phyloP scores from a whole-genome alignment of 768 basidiomycete genomes.

The Rickenella mellea region DNA sequence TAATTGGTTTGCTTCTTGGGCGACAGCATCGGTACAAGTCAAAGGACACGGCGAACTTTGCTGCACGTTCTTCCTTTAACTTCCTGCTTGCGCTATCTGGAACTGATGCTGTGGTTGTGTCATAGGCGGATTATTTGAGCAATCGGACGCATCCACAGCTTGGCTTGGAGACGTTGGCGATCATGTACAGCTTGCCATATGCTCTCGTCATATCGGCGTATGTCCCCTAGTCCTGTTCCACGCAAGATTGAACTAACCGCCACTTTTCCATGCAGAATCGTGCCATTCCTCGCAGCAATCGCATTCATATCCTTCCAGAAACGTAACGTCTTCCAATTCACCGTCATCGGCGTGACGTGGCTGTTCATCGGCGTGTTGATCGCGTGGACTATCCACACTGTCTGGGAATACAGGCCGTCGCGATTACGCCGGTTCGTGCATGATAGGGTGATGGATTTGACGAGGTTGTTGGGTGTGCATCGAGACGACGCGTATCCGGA shows the following conservation, averaged over 20 bases:
- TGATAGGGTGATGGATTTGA: too few species aligned
- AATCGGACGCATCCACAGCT: conserved; percentile 16
- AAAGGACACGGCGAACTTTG: conserved; percentile 19
- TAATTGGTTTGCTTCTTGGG: conserved; percentile 33
- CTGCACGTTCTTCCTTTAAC: conserved; percentile 21
- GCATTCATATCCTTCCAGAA: neutral
- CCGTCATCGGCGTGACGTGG: conserved; percentile 22
- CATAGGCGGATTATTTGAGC: conserved; percentile 18
- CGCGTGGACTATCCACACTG: conserved; percentile 37
- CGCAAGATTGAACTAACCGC: neutral
- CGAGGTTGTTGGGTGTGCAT: too few species aligned
- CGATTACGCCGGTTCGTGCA: too few species aligned
- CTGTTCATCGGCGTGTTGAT: conserved; percentile 22
- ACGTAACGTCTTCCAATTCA: conserved; percentile 14
- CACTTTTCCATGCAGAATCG: conserved; percentile 1
- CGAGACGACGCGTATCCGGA: too few species aligned
- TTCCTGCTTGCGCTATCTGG: conserved; percentile 14
- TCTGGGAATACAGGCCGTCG: too few species aligned
- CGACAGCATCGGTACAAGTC: conserved; percentile 28
- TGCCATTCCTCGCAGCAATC: neutral
- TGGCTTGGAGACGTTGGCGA: conserved; percentile 41
- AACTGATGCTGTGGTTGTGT: neutral
- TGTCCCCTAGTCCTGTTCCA: conserved; percentile 15
- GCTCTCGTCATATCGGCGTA: conserved; percentile 53
- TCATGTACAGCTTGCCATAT: conserved; percentile 46